Percentiles rank a stretch among this genome's conserved stretches.
Conservation (phyloP, 805 yeast genomes). For the Suhomyces sp. region DNA sequence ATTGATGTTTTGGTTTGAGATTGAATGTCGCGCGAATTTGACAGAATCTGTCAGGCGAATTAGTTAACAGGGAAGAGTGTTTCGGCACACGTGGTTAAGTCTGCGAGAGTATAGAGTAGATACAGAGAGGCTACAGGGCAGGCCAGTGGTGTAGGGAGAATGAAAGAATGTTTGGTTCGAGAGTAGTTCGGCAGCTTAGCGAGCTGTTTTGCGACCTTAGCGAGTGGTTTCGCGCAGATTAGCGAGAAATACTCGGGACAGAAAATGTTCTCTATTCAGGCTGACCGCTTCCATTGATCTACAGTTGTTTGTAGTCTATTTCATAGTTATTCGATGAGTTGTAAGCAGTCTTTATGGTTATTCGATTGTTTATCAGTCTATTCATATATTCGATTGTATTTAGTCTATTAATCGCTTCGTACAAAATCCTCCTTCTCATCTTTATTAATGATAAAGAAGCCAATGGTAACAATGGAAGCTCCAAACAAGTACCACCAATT, state of each 20-base stretch:
- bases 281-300: too few species aligned
- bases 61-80: too few species aligned
- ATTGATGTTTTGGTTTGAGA: neutral
- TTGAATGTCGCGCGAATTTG: neutral
- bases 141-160: too few species aligned
- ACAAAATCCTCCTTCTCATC: slow-evolving; percentile 66
- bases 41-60: too few species aligned
- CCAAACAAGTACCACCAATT: slow-evolving; percentile 69
- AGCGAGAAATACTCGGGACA: neutral
- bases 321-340: too few species aligned
- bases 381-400: too few species aligned
- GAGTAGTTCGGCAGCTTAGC: neutral
- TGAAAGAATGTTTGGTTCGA: too few species aligned
- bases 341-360: too few species aligned
- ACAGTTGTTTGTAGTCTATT: too few species aligned
- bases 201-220: neutral
- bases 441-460: slow-evolving; percentile 79
- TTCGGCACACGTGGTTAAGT: neutral
- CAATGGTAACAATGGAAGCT: slow-evolving; percentile 73
- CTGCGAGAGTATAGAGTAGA: neutral
- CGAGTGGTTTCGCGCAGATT: neutral
- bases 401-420: neutral
- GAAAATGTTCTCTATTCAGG: too few species aligned
- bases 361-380: too few species aligned
- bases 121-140: neutral